Percentiles rank a stretch among this genome's conserved stretches.
Evolutionary conservation across 2,329 filamentous ascomycete genomes (phyloP).

Genomic region (Zasmidium cellare): DNA sequence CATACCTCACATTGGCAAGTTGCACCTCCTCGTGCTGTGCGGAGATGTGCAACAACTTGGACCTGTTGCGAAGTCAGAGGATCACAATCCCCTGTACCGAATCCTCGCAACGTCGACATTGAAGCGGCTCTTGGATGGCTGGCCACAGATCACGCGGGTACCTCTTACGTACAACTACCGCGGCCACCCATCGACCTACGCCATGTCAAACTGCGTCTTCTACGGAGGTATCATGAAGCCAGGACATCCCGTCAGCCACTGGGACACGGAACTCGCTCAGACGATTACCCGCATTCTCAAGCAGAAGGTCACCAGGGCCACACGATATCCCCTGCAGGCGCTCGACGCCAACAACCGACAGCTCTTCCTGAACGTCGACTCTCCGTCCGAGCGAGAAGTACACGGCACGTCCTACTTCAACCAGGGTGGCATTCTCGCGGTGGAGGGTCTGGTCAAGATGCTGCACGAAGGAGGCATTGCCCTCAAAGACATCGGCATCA

Average conservation of each 20-base stretch:
- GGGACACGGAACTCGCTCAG: background rate
- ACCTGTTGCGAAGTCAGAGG: background rate
- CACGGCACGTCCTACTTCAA: background rate
- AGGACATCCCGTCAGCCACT: background rate
- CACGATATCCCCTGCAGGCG: no score
- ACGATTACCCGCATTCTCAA: no score
- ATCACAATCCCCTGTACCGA: background rate
- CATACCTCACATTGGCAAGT: no score
- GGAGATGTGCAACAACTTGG: background rate
- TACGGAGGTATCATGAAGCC: background rate
- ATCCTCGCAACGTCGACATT: background rate
- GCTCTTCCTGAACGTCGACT: background rate
- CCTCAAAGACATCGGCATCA: constrained; percentile 4
- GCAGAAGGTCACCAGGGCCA: no score
- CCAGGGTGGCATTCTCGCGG: background rate
- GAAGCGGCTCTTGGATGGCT: background rate
- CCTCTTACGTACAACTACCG: background rate
- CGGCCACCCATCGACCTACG: background rate
- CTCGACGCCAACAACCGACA: no score
- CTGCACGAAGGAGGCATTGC: background rate
- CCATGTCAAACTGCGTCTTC: background rate
- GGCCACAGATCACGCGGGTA: background rate
- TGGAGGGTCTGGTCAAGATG: background rate
- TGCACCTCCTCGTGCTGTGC: background rate
- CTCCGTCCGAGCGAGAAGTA: background rate